A percentile compares a stretch with the other conserved stretches of the same genome.
These are phyloP conservation scores for Verticillium nonalfalfae DNA, from an alignment of 2,329 filamentous ascomycete species.

Conservation along the genomic window DNA sequence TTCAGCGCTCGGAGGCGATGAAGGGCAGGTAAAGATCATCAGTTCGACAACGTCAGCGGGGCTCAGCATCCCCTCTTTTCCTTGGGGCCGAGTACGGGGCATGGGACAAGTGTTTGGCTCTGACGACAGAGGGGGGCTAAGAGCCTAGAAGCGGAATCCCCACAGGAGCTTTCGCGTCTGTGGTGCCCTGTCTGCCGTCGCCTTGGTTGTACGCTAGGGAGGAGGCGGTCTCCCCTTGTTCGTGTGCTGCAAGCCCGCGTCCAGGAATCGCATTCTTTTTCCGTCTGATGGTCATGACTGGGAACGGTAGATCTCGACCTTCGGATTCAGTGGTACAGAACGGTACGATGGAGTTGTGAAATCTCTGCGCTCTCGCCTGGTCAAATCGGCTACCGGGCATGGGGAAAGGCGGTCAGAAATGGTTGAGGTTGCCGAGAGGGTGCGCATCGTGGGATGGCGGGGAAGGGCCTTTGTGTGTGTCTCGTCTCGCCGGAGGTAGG, in stretches of 20 bases:
- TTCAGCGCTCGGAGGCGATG: background rate
- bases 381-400: background rate
- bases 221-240: background rate
- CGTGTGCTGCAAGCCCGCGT: background rate
- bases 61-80: background rate
- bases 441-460: background rate
- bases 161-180: background rate
- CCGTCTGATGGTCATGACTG: background rate
- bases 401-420: background rate
- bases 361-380: background rate
- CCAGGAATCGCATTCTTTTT: background rate
- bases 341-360: background rate
- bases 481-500: background rate
- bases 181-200: background rate
- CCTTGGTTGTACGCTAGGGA: background rate
- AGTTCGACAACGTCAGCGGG: background rate
- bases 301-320: background rate
- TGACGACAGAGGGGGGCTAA: background rate
- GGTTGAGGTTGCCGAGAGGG: background rate
- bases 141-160: background rate
- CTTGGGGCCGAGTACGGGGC: background rate
- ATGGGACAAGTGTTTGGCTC: background rate
- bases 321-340: background rate
- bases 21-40: background rate
- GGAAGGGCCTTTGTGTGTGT: background rate